phyloP scores from a whole-genome alignment of 192 early-diverging fungal genomes.

The Backusella macrospora region DNA sequence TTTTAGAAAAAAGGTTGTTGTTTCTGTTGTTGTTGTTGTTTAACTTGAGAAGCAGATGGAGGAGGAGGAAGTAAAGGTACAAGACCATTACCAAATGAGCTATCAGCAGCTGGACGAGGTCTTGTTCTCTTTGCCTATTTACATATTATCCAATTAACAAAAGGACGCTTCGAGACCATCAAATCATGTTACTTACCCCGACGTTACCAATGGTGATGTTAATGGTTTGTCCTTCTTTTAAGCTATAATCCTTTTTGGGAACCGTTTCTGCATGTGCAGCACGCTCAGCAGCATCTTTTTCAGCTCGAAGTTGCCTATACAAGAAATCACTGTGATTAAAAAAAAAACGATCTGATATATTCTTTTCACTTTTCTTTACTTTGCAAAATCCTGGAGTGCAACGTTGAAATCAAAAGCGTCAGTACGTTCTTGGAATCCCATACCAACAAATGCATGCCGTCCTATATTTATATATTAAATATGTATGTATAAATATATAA shows the following conservation, averaged over 20 bases:
- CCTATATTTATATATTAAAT: conserved; percentile 37
- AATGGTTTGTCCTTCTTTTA: conserved; percentile 82
- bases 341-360: conserved; percentile 7
- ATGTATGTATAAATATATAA: neutral
- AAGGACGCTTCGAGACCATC: neutral
- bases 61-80: conserved; percentile 44
- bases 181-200: conserved; percentile 26
- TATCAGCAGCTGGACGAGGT: conserved; percentile 16
- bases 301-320: conserved; percentile 53
- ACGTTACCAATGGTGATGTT: conserved; percentile 72
- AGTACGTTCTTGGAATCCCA: conserved; percentile 83
- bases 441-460: conserved; percentile 81
- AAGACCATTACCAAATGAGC: conserved; percentile 9
- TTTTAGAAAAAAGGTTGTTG: conserved; percentile 15
- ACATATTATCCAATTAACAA: conserved; percentile 1
- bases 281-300: conserved; percentile 43
- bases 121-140: conserved; percentile 24
- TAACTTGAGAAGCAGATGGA: conserved; percentile 44
- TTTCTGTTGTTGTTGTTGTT: conserved; percentile 38
- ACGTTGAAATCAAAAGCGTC: conserved; percentile 92
- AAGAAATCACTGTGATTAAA: conserved; percentile 6
- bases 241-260: conserved; percentile 75
- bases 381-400: conserved; percentile 79
- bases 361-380: conserved; percentile 44
- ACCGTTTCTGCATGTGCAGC: conserved; percentile 37